Base-by-base conservation (phyloP, 768 basidiomycete genomes). In the Termitomyces sp. region DNA sequence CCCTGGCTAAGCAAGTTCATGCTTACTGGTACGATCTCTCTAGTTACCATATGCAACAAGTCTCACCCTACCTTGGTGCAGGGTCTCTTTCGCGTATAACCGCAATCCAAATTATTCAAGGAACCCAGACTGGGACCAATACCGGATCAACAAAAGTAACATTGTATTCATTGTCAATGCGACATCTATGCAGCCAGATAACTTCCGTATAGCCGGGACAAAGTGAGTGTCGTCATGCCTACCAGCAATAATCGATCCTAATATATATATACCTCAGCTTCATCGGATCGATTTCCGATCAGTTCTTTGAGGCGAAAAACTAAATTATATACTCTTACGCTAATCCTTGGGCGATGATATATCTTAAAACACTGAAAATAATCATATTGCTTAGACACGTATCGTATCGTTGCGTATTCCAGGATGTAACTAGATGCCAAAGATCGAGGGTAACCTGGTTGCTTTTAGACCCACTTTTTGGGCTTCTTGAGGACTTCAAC, bases 401-500 rank as follows among this genome's bases (percentile, higher is more conserved):
- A 14, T 35, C 32, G 26, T 26, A 4, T 26, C 26, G 11, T 53
- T 26, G 30, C 30, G 2, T 33, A 49, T 41, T 50, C 33, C 22
- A 50, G 32, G 20, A 45, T 26, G 44, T 16, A 14, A 45, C 14
- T 46, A 28, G 45, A 46, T 46, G 0, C 1, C 16, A 38, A 38
- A 38, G 14, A 16, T 38, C 14, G 36, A 38, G 14, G 16, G 36
- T 38, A 14, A 36, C 14, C 35, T 9, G 40, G 40, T 41, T n/a
- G n/a, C 40, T 41, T 20, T n/a, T 14, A 52, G 36, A 74, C 83
- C 92, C 90, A 93, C 14, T 85, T 80, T 57, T 67, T 75, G 1
- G 92, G 86, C 36, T 73, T 77, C 67, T 74, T 83, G 58, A 95
- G 70, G 0, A 87, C 81, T 32, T 78, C 73, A 35, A 90, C 62